Conservation (phyloP, 2,329 filamentous ascomycete species). For the Ascochyta rabiei region DNA sequence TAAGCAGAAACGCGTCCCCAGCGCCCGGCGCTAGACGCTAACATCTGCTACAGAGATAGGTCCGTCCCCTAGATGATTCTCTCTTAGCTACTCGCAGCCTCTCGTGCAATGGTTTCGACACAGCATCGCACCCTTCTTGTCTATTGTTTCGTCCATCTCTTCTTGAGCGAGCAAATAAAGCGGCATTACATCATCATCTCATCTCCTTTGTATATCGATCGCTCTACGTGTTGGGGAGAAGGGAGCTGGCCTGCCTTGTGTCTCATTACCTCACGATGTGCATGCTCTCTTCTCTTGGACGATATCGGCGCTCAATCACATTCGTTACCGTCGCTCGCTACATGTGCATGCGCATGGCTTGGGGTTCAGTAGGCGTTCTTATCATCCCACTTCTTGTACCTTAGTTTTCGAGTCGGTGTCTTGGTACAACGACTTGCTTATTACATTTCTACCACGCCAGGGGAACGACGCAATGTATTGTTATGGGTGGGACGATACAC, state of each 20-base stretch:
- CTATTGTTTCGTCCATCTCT: conserved; percentile 23
- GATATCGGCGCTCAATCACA: conserved; percentile 7
- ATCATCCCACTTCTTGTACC: conserved; percentile 32
- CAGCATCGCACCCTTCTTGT: conserved; percentile 23
- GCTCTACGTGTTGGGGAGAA: conserved; percentile 36
- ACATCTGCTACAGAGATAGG: conserved; percentile 37
- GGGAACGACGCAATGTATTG: conserved; percentile 9
- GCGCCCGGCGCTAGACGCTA: conserved; percentile 28
- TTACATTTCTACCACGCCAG: conserved; percentile 4
- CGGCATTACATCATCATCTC: conserved; percentile 24
- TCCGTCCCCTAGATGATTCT: background rate
- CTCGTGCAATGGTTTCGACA: background rate
- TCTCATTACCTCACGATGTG: conserved; percentile 37
- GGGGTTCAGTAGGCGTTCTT: conserved; percentile 17
- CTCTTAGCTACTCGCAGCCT: conserved; percentile 3
- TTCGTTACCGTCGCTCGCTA: conserved; percentile 15
- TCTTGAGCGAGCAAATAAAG: conserved; percentile 25
- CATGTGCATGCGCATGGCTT: conserved; percentile 13
- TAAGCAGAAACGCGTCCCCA: conserved; percentile 48
- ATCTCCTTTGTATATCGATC: conserved; percentile 27
- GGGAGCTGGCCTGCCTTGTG: conserved; percentile 41
- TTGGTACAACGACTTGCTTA: conserved; percentile 10
- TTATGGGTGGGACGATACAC: conserved; percentile 9
- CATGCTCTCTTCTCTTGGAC: conserved; percentile 26
- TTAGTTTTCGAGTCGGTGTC: conserved; percentile 19